Evolutionary conservation across 2,329 filamentous ascomycete species (phyloP), one percentile per base, ranked within the genome.

Genomic region (Penicillium janthinellum): DNA sequence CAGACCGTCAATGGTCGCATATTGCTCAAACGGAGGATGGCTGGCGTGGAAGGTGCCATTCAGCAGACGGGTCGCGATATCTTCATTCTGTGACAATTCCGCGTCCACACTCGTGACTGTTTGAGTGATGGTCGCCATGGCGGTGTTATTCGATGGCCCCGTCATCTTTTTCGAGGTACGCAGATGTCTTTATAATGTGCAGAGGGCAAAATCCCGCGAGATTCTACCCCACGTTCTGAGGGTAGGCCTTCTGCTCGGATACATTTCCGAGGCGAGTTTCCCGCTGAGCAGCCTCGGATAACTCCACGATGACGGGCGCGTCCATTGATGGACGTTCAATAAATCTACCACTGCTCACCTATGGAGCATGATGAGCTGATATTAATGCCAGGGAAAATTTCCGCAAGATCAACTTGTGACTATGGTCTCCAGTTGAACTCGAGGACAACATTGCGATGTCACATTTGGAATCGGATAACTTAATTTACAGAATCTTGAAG

Each of bases 21-120:
- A 68, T 7, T 61, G 44, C 35, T 67, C 65, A 17, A 65, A 45
- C 1, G 61, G 48, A 10, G 66, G 64, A 57, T 66, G 67, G 11
- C 57, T 52, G 4, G 66, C 64, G 25, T 68, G 66, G 17, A 68
- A 64, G 12, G 65, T 67, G 14, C 66, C 66, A 20, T 68, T 67
- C 7, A 68, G 42, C 5, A 68, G 50, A 5, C 64, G 66, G 22
- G 58, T 58, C 4, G 65, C 62, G 14, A 68, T 64, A 31, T 68
- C 66, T 37, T 60, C 41, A n/a, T 53, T 60, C 22, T 58, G 58
- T 20, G 45, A 49, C 11, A 56, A 56, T 42, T 56, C 35, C n/a
- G 48, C 38, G n/a, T 51, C 52, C 45, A 57, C 44, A 20, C 54
- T 50, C 15, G 61, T 60, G 44, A 28, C 41, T 10, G 59, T 63